phyloP scores from a whole-genome alignment of 495 filamentous ascomycete species.

The Aspergillus cristatus region DNA sequence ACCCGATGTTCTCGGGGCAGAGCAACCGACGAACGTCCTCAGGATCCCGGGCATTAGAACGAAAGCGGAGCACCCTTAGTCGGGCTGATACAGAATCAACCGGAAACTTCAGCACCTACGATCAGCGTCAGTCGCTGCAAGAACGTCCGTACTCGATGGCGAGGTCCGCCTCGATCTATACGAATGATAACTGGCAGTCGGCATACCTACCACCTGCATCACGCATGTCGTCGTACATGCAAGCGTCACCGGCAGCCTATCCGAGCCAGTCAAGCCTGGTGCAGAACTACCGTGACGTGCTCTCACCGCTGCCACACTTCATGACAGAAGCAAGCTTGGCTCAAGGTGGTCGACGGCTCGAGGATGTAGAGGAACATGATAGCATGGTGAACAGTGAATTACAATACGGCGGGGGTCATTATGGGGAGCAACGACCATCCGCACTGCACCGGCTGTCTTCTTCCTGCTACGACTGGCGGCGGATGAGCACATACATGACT shows the following conservation, averaged over 20 bases:
- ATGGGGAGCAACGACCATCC: no score
- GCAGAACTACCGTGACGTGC: slow-evolving; percentile 33
- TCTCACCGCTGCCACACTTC: slow-evolving; percentile 35
- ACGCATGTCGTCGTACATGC: slow-evolving; percentile 11
- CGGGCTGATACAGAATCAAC: slow-evolving; percentile 32
- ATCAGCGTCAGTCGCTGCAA: slow-evolving; percentile 24
- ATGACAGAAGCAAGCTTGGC: slow-evolving; percentile 31
- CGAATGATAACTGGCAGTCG: slow-evolving; percentile 27
- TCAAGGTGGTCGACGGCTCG: slow-evolving; percentile 14
- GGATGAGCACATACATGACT: slow-evolving; percentile 4
- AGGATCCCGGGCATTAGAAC: slow-evolving; percentile 26
- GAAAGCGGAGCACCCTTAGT: slow-evolving; percentile 29
- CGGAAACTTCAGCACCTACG: slow-evolving; percentile 15
- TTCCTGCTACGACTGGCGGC: slow-evolving; percentile 6
- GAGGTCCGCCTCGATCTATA: slow-evolving; percentile 33
- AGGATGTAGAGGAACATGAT: not conserved
- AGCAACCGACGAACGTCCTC: slow-evolving; percentile 27
- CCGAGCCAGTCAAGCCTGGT: slow-evolving; percentile 33
- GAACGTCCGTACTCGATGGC: slow-evolving; percentile 31
- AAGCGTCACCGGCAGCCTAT: slow-evolving; percentile 7
- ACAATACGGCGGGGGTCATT: no score
- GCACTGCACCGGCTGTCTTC: no score
- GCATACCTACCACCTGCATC: slow-evolving; percentile 15
- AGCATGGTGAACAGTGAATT: no score
- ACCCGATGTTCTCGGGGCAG: slow-evolving; percentile 35